Evolutionary conservation across 352 stramenopile species (phyloP).

Genomic region (Plasmopara halstedii): DNA sequence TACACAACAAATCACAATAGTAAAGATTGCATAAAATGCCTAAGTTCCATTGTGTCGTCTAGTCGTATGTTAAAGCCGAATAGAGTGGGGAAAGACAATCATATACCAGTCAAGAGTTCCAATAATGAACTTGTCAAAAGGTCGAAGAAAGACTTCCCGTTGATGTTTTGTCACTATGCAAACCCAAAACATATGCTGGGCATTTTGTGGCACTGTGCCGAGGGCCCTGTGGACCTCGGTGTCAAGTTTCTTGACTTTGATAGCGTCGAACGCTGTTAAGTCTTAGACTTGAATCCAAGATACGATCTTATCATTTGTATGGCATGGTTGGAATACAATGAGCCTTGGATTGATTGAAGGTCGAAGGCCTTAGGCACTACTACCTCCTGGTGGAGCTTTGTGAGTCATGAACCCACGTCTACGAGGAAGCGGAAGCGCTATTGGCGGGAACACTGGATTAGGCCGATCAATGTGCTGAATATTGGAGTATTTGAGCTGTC

Average conservation of each 20-base stretch:
- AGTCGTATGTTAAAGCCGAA: not conserved
- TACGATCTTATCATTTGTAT: not conserved
- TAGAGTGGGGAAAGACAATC: not conserved
- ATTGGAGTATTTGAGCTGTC: too few relatives aligned
- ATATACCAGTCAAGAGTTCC: not conserved
- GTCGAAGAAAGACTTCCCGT: constrained; percentile 1
- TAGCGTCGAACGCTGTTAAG: not conserved
- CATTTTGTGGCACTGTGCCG: too few relatives aligned
- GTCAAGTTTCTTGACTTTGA: not conserved
- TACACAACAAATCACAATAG: constrained; percentile 2
- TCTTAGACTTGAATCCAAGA: not conserved
- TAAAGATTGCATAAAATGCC: not conserved
- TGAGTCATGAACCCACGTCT: not conserved
- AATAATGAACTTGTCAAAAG: not conserved
- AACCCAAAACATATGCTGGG: not conserved
- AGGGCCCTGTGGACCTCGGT: not conserved
- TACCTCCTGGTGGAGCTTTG: not conserved
- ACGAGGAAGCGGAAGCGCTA: not conserved
- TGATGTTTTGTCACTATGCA: not conserved
- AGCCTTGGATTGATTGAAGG: not conserved
- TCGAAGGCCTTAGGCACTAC: not conserved
- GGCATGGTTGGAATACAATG: not conserved
- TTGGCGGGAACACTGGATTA: not conserved
- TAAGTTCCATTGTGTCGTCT: not conserved
- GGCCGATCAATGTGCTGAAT: too few relatives aligned